Base-by-base conservation (phyloP, 495 filamentous ascomycete species). In the Penicillium roqueforti region DNA sequence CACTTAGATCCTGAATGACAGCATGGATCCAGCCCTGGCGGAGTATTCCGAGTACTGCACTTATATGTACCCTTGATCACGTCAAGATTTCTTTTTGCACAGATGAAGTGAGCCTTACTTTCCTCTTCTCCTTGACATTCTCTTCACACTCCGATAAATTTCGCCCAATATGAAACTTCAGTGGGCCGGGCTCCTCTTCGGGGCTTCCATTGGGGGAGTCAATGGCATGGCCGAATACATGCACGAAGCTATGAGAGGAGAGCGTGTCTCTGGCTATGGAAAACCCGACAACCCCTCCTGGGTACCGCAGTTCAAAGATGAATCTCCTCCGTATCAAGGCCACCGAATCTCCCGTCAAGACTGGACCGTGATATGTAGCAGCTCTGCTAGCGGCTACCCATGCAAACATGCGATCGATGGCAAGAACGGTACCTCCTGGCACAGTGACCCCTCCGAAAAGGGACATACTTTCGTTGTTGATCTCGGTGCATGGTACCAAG, bases 391-490 rank as follows among this genome's bases (percentile, higher is more conserved):
- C 19, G 16, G 36, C 4, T 10, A 51, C 16, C n/a, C 20, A 6
- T 65, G 62, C 44, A 25, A 57, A 23, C 8, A 56, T 38, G 53
- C 43, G 8, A 55, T 36, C 13, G 62, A 65, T 48, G 62, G 62
- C 28, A 36, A 47, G 1, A 40, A 20, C 11, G 25, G 49, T 16
- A 65, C 59, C 10, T 36, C 53, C 20, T 65, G 62, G 59, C 20
- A 22, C 3, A 65, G 62, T 19, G 44, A 56, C 13, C 23, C 34
- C 14, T 26, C 36, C 20, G 18, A 22, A 5, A 26, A 50, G 32
- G 25, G 23, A 6, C 46, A 58, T 23, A 42, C 7, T 13, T 13
- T 58, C 14, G 37, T 42, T 2, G 19, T 61, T n/a, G 55, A 61
- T 16, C 55, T 61, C 1, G 45, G 54, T 1, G 29, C 34, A 1